A percentile compares a stretch with the other conserved stretches of the same genome.
Evolutionary conservation across 108 stramenopile species (phyloP).

Genomic region (Schizochytrium sp.): DNA sequence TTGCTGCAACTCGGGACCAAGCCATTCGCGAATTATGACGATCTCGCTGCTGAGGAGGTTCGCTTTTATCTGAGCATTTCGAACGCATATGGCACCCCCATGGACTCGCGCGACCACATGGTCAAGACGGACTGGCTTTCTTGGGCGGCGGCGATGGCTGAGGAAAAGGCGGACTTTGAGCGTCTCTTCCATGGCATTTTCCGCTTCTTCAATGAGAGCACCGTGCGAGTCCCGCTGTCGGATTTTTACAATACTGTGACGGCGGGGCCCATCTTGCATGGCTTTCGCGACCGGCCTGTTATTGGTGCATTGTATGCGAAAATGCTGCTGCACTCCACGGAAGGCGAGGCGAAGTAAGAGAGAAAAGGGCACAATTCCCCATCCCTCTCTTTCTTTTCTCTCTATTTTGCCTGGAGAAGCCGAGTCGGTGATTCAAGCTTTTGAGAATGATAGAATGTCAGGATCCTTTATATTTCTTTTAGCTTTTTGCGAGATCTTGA

Average conservation of each 20-base stretch:
- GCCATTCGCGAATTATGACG: background rate
- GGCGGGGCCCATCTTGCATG: background rate
- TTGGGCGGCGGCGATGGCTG: background rate
- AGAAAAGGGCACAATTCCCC: no score
- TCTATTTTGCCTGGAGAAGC: no score
- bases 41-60: background rate
- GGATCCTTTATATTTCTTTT: no score
- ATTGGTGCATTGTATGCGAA: background rate
- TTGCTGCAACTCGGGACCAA: background rate
- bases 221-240: background rate
- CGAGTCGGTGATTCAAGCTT: no score
- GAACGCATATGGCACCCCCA: background rate
- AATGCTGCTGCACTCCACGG: background rate
- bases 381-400: no score
- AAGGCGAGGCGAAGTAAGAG: background rate
- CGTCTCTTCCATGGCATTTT: background rate
- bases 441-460: no score
- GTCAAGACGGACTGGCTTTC: constrained; percentile 16
- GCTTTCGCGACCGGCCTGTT: constrained; percentile 13
- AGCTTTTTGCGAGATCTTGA: no score
- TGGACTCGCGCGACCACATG: background rate
- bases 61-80: background rate
- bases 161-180: background rate
- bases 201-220: background rate
- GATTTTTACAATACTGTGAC: background rate